phyloP scores from a whole-genome alignment of 345 rosid genomes.

The Eucalyptus pumila region DNA sequence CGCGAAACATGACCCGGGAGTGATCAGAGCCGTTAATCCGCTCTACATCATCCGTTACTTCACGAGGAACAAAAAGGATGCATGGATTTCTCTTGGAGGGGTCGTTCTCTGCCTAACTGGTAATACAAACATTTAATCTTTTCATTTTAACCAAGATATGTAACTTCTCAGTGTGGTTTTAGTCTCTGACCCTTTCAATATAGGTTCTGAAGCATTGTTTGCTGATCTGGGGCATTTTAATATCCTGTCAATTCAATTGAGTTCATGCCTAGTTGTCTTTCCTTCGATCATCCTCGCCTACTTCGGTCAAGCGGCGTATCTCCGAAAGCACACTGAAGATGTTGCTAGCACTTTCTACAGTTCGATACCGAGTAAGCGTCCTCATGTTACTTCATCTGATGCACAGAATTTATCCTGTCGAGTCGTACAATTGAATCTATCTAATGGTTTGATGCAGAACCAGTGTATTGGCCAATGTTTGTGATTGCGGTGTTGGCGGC shows the following conservation, averaged over 20 bases:
- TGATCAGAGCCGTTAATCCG: conserved; percentile 11
- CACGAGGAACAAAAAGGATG: conserved; percentile 4
- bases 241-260: conserved; percentile 10
- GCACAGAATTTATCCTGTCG: neutral
- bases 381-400: neutral
- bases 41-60: conserved; percentile 4
- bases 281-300: conserved; percentile 14
- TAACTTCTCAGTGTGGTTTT: neutral
- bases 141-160: neutral
- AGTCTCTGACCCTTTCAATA: neutral
- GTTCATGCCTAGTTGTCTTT: conserved; percentile 4
- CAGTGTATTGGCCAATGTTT: conserved; percentile 22
- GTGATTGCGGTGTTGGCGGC: conserved; percentile 10
- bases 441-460: neutral
- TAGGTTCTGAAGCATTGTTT: conserved; percentile 29
- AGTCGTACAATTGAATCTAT: neutral
- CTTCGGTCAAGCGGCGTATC: conserved; percentile 17
- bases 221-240: conserved; percentile 29
- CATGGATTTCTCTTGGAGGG: conserved; percentile 22
- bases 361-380: conserved; percentile 7
- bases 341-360: neutral
- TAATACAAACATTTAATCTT: neutral
- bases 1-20: neutral
- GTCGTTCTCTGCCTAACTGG: conserved; percentile 19
- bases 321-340: neutral